Percentiles rank a stretch among this genome's conserved stretches.
Conservation (phyloP, 768 basidiomycete species). For the Lyophyllum decastes region DNA sequence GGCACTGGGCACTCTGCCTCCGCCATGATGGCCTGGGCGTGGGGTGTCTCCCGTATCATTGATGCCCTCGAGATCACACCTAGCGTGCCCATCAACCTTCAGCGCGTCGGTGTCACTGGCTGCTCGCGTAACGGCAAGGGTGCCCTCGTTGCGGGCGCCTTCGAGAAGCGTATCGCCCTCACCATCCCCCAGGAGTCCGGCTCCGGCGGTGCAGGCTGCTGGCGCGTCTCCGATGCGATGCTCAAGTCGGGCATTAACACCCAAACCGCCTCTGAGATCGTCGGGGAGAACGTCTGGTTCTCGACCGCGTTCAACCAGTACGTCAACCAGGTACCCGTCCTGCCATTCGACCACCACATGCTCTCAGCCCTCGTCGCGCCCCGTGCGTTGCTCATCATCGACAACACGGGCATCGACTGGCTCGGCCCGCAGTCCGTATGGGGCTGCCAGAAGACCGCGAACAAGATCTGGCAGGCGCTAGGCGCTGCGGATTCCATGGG, state of each 20-base stretch:
- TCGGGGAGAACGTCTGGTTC: conserved; percentile 66
- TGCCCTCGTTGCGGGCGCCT: conserved; percentile 58
- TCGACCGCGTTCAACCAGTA: conserved; percentile 48
- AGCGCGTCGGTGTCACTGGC: conserved; percentile 54
- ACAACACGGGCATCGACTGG: conserved; percentile 60
- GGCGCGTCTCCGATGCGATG: conserved; percentile 57
- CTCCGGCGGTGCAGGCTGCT: conserved; percentile 59
- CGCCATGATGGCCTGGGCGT: conserved; percentile 64
- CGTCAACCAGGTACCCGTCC: conserved; percentile 41
- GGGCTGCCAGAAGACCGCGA: conserved; percentile 53
- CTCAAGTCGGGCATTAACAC: conserved; percentile 40
- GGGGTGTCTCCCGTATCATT: conserved; percentile 62
- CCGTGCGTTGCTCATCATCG: conserved; percentile 51
- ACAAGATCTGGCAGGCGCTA: conserved; percentile 51
- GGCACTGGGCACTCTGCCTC: conserved; percentile 45
- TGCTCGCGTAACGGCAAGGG: conserved; percentile 67
- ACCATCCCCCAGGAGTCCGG: conserved; percentile 67
- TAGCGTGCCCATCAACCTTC: conserved; percentile 45
- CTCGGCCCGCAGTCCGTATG: conserved; percentile 50
- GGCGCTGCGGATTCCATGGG: conserved; percentile 49
- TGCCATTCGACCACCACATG: conserved; percentile 64
- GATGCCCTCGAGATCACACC: conserved; percentile 57
- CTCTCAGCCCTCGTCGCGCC: conserved; percentile 59
- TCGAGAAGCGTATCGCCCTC: conserved; percentile 57
- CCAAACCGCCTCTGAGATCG: conserved; percentile 60